A percentile compares a stretch with the other conserved stretches of the same genome.
Conservation (phyloP, 164 flowering plant genomes). For the Piper longum region DNA sequence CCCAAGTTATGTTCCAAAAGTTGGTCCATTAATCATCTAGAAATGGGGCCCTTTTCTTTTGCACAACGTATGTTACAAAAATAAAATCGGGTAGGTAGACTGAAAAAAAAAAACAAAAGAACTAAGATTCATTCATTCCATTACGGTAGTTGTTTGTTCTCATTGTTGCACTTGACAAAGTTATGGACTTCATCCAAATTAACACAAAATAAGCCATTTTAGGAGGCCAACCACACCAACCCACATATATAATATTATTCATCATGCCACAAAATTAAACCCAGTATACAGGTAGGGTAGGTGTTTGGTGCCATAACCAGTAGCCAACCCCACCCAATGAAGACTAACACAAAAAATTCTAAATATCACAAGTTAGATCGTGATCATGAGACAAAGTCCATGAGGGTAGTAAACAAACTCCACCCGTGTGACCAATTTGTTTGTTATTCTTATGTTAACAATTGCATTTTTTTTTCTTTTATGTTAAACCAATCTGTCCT, state of each 20-base stretch:
- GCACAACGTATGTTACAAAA: too few species aligned
- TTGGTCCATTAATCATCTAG: too few species aligned
- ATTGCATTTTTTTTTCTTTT: conserved; percentile 3
- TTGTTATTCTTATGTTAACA: background rate
- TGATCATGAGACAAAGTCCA: background rate
- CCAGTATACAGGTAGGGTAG: conserved; percentile 2
- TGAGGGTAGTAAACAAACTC: background rate
- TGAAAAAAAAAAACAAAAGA: background rate
- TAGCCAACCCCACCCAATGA: conserved; percentile 32
- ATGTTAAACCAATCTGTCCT: conserved; percentile 4
- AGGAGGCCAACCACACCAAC: conserved; percentile 51
- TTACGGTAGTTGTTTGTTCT: background rate
- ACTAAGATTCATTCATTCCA: background rate
- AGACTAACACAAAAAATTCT: background rate
- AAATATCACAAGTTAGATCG: background rate
- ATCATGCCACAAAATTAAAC: background rate
- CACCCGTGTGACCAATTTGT: background rate
- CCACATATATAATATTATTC: background rate
- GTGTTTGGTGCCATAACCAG: conserved; percentile 23
- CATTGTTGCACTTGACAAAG: background rate
- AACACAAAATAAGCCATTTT: conserved; percentile 7
- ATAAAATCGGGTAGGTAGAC: too few species aligned
- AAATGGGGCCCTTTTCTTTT: too few species aligned
- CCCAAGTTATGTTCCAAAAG: too few species aligned
- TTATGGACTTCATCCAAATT: background rate